Percentiles rank a stretch among this genome's conserved stretches.
phyloP scores from a whole-genome alignment of 148 eudicot species.

The Silene uniflora region DNA sequence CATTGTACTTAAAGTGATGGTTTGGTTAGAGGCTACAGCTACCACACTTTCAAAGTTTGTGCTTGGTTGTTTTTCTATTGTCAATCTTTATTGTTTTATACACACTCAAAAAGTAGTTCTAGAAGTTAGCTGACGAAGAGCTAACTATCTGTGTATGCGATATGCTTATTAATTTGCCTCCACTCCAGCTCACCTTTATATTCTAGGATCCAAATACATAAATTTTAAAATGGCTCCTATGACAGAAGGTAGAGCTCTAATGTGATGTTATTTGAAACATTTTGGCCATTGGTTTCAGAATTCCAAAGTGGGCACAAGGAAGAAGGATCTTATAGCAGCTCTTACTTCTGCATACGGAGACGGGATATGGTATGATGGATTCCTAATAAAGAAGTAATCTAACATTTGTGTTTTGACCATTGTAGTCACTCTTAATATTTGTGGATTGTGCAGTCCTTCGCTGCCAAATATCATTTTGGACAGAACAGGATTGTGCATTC shows the following conservation, averaged over 20 bases:
- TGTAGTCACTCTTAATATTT: background rate
- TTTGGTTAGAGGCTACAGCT: background rate
- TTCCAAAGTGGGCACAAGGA: constrained; percentile 50
- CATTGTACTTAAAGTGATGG: background rate
- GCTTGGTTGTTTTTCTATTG: background rate
- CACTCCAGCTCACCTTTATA: background rate
- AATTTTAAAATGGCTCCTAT: background rate
- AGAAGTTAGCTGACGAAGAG: background rate
- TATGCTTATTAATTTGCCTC: background rate
- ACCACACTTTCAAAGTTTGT: background rate
- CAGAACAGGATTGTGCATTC: constrained; percentile 54
- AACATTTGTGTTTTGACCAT: background rate
- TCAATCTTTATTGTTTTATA: background rate
- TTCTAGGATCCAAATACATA: background rate
- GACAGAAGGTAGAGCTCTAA: background rate
- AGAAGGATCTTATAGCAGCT: constrained; percentile 57
- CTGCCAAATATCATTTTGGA: constrained; percentile 47
- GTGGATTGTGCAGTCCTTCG: constrained; percentile 44
- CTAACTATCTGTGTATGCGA: background rate
- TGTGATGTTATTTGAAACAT: constrained; percentile 2
- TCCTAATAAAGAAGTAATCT: background rate
- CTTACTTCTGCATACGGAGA: constrained; percentile 53
- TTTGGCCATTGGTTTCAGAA: constrained; percentile 37
- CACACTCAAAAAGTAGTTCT: background rate
- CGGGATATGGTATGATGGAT: constrained; percentile 48